Evolutionary conservation across 2,329 filamentous ascomycete genomes (phyloP), one percentile per base, ranked within the genome.

Genomic region (Sarocladium oryzae): DNA sequence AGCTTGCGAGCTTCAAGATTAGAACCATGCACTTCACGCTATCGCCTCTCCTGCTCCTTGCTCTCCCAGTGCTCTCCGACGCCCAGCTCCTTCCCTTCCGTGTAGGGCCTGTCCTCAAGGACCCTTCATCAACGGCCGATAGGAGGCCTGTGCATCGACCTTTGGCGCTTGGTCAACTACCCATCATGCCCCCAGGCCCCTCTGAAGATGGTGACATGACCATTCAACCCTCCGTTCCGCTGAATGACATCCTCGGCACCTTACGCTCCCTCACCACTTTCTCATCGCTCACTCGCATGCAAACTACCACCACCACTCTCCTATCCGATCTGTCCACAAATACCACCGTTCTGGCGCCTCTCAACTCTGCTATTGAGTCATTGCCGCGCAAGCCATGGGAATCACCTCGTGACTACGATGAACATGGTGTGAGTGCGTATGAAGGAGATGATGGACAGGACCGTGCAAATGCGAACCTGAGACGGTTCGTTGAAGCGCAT

Each of bases 301-400:
- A 91, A 60, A 78, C 84, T 43, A 69, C 76, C n/a, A 76, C 91
- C 18, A 78, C 82, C 9, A 69, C 73, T 20, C 86, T 88, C 1
- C 79, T 97, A 13, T 79, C 86, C 58, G 79, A 89, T 63, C 67
- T 75, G 1, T 63, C 71, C 1, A 68, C 77, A 53, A 91, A 92
- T 64, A 88, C 88, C 15, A 96, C 90, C 2, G 83, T 97, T 21
- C 81, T 97, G 2, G 92, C 91, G 4, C 93, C 93, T 1, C 73
- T 88, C 51, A 97, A 99, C 73, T 82, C 79, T 16, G 89, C 85
- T 2, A 82, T 99, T 61, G 86, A 87, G 57, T 72, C 69, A 1
- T 73, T 97, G 21, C 88, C 90, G 1, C 77, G 86, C 50, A 97
- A 96, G 66, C 91, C 91, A 0, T 95, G 89, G 89, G 88, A 87